Conservation (phyloP, 345 rosid genomes). For the sweet orange (Citrus sinensis) region DNA sequence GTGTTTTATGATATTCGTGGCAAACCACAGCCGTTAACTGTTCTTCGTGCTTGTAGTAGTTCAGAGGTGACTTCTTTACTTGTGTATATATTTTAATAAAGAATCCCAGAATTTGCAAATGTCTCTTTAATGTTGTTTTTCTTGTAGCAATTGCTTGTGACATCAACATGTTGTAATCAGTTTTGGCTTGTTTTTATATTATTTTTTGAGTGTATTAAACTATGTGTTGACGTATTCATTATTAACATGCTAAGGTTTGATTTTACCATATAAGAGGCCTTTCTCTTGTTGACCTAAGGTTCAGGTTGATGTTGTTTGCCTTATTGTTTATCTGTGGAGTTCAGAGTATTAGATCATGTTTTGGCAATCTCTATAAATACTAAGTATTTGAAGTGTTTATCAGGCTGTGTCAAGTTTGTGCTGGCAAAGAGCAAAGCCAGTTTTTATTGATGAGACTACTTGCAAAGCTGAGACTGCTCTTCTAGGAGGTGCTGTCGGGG, state of each 20-base stretch:
- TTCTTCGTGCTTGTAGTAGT: constrained; percentile 84
- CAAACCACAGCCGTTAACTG: constrained; percentile 82
- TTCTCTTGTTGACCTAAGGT: not conserved
- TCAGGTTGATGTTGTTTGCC: not conserved
- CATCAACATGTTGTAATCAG: not conserved
- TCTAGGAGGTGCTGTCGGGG: constrained; percentile 82
- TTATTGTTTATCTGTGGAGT: not conserved
- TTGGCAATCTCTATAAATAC: constrained; percentile 18
- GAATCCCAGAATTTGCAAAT: not conserved
- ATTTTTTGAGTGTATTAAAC: not conserved
- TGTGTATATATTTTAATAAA: not conserved
- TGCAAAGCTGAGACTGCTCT: constrained; percentile 87
- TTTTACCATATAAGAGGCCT: not conserved
- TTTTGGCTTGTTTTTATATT: not conserved
- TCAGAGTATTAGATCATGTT: constrained; percentile 2
- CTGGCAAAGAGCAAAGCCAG: constrained; percentile 97
- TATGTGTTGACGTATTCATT: not conserved
- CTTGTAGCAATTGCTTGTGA: not conserved
- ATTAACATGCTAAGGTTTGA: not conserved
- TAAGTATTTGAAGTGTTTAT: constrained; percentile 21
- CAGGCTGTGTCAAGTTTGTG: constrained; percentile 96
- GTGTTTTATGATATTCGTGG: constrained; percentile 95
- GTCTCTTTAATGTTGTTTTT: not conserved
- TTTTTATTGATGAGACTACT: constrained; percentile 69
- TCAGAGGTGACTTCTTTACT: constrained; percentile 64